A percentile compares a stretch with the other conserved stretches of the same genome.
phyloP scores from a whole-genome alignment of 2,329 filamentous ascomycete genomes.

The Madurella fahalii region DNA sequence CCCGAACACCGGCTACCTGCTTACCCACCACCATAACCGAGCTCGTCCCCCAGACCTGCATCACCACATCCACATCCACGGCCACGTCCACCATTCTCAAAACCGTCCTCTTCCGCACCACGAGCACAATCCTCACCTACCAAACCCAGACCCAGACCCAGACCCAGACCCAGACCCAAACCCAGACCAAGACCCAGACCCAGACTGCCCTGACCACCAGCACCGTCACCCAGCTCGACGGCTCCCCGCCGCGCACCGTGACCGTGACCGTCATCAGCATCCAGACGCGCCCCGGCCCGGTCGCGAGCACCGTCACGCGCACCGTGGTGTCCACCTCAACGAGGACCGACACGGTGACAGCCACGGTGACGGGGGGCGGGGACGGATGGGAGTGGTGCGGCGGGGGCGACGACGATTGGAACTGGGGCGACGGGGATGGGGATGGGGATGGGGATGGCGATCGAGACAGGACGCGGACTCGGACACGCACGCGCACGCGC shows the following conservation, averaged over 20 bases:
- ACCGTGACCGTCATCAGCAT: background rate
- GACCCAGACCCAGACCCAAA: background rate
- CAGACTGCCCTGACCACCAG: background rate
- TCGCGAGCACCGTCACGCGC: background rate
- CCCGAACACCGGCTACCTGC: background rate
- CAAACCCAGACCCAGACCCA: background rate
- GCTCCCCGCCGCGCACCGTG: no score
- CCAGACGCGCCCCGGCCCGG: background rate
- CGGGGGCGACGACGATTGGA: background rate
- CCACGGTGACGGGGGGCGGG: background rate
- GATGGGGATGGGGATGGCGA: background rate
- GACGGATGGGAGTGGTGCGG: background rate
- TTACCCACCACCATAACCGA: background rate
- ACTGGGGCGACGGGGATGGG: background rate
- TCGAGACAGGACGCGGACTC: no score
- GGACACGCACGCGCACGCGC: no score
- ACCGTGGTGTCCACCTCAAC: background rate
- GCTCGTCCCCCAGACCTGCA: background rate
- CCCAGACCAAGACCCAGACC: background rate
- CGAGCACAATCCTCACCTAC: background rate
- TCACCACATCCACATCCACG: background rate
- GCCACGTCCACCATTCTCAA: background rate
- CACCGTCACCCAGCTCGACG: background rate
- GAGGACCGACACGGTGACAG: background rate
- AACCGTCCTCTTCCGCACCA: background rate